Conservation (phyloP, 495 filamentous ascomycete species). For the Aspergillus bertholletiae region DNA sequence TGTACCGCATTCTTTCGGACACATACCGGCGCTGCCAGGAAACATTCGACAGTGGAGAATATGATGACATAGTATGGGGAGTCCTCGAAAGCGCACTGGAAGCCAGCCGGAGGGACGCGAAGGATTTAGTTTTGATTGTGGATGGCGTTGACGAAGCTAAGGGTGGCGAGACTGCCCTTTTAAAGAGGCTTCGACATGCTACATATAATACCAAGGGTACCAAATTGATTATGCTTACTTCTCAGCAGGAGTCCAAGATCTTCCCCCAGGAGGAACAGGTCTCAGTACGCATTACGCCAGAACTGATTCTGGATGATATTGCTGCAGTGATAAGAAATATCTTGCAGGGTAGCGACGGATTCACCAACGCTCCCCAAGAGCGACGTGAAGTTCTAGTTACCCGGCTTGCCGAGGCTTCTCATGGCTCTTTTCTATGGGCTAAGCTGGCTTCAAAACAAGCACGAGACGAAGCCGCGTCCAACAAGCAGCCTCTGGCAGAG, state of each 20-base stretch:
- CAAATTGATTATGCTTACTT: constrained; percentile 29
- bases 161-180: constrained; percentile 24
- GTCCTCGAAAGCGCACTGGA: constrained; percentile 14
- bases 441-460: constrained; percentile 31
- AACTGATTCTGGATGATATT: constrained; percentile 22
- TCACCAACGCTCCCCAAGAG: constrained; percentile 6
- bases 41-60: constrained; percentile 20
- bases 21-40: constrained; percentile 25
- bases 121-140: constrained; percentile 32
- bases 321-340: constrained; percentile 15
- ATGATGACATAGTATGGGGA: constrained; percentile 17
- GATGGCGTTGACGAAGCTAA: constrained; percentile 35
- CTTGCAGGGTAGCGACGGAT: constrained; percentile 6
- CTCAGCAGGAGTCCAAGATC: constrained; percentile 21
- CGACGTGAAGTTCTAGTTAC: constrained; percentile 28
- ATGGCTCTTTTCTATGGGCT: constrained; percentile 37
- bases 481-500: constrained; percentile 21
- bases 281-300: constrained; percentile 11
- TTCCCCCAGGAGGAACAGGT: constrained; percentile 3
- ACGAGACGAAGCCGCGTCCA: constrained; percentile 16
- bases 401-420: constrained; percentile 30
- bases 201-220: constrained; percentile 21
- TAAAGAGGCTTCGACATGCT: constrained; percentile 22
- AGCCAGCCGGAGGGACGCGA: constrained; percentile 25
- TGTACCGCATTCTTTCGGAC: constrained; percentile 31